Base-by-base conservation (phyloP, 768 basidiomycete species). In the Tricholoma matsutake region DNA sequence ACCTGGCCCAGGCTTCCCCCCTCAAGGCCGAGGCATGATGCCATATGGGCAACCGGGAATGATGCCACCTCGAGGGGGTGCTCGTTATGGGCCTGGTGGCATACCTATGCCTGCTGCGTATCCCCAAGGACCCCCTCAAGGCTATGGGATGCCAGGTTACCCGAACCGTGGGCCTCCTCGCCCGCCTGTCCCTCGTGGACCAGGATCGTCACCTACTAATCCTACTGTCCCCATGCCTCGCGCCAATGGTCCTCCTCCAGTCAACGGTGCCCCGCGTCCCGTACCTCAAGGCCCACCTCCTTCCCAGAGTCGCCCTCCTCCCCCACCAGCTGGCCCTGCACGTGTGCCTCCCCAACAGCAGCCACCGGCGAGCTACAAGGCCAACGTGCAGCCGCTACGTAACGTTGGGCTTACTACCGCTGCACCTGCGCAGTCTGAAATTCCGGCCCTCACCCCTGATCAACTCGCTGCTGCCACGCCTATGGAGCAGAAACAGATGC, bases 401-500 rank as follows among this genome's bases (percentile, higher is more conserved):
- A 56, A 77, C 69, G 64, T 66, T 63, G 61, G 74, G 14, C 65
- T 77, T 35, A 75, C 69, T 43, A 64, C 75, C 45, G 67, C 72
- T 29, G 69, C 75, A 3, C 56, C 41, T 11, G 41, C 56, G 9
- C 41, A 43, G 41, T 60, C 77, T 51, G 75, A 80, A 35, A 74
- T 77, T 52, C 74, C 82, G n/a, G 71, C 73, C 9, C 71, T 85
- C 63, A 79, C 79, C 39, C 69, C 82, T 56, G 71, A 81, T 61
- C 82, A 82, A 18, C 79, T 81, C 45, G 77, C 87, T 22, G 75
- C 78, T 61, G 83, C 92, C 61, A 86, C 84, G 53, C 78, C 92
- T 20, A 81, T 86, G 69, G 96, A 98, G 76, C 95, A 98, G 85
- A 99, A 99, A 83, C 97, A 99, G 76, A 94, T 98, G 90, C 83